Evolutionary conservation across 768 basidiomycete genomes (phyloP).

Genomic region (Cyathus striatus): DNA sequence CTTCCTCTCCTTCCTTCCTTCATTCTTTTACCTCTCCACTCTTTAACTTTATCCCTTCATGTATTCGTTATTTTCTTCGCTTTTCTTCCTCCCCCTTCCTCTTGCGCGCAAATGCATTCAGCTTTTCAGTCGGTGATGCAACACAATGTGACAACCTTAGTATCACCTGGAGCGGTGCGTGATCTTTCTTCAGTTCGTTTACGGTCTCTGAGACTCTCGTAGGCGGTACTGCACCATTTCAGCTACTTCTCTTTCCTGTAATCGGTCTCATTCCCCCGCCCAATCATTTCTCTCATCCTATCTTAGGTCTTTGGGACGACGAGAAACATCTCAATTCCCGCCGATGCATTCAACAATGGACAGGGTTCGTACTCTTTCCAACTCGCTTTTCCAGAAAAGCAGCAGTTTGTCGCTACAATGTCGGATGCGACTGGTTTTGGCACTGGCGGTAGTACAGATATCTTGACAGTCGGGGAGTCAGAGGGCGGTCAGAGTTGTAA

Average conservation of each 20-base stretch:
- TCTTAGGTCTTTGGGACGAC: slow-evolving; percentile 49
- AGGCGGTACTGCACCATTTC: slow-evolving; percentile 60
- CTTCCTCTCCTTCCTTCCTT: slow-evolving; percentile 7
- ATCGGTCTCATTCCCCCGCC: slow-evolving; percentile 12
- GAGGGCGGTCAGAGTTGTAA: slow-evolving; percentile 48
- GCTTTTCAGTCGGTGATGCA: slow-evolving; percentile 35
- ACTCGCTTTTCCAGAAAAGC: slow-evolving; percentile 33
- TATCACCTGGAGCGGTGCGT: slow-evolving; percentile 59
- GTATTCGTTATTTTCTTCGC: slow-evolving; percentile 12
- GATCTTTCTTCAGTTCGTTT: background rate
- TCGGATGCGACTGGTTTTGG: slow-evolving; percentile 69
- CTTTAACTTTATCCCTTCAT: slow-evolving; percentile 11
- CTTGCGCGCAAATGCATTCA: slow-evolving; percentile 34
- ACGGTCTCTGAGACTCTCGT: slow-evolving; percentile 4
- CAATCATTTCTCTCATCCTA: slow-evolving; percentile 6
- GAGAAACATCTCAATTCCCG: slow-evolving; percentile 49
- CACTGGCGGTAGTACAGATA: slow-evolving; percentile 50
- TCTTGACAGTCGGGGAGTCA: slow-evolving; percentile 45
- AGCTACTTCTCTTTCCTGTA: slow-evolving; percentile 47
- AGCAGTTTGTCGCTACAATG: slow-evolving; percentile 54
- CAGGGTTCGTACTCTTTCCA: slow-evolving; percentile 46
- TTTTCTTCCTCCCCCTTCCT: slow-evolving; percentile 15
- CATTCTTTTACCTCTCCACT: slow-evolving; percentile 12
- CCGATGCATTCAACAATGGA: slow-evolving; percentile 47
- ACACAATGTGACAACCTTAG: slow-evolving; percentile 59